Conservation (phyloP, 805 yeast genomes). For the Lipomyces chichibuensis region DNA sequence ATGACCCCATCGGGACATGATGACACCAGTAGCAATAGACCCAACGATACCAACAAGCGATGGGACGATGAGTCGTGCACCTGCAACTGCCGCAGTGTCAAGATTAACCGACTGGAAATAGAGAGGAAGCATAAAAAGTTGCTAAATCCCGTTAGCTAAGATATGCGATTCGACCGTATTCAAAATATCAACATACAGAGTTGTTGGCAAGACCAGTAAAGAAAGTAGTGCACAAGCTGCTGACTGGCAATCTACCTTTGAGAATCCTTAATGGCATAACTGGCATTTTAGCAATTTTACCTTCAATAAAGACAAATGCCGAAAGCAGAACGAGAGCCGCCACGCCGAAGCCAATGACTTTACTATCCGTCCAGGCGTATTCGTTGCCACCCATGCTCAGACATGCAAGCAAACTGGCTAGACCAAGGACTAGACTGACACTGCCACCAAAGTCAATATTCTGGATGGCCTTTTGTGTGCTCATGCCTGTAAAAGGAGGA, state of each 20-base stretch:
- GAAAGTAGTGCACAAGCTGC: conserved; percentile 69
- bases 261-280: conserved; percentile 65
- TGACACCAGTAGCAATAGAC: conserved; percentile 65
- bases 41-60: conserved; percentile 70
- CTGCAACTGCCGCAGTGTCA: conserved; percentile 59
- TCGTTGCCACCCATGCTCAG: conserved; percentile 69
- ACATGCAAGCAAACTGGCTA: conserved; percentile 62
- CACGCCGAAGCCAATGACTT: conserved; percentile 46
- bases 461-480: conserved; percentile 16
- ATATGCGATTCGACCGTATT: not conserved
- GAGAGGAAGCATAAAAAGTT: conserved; percentile 71
- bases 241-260: conserved; percentile 59
- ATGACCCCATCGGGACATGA: conserved; percentile 69
- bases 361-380: conserved; percentile 52
- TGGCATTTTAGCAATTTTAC: conserved; percentile 60
- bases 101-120: conserved; percentile 60
- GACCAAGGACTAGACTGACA: conserved; percentile 57
- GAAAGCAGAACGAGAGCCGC: conserved; percentile 45
- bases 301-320: conserved; percentile 57
- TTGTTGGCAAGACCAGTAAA: conserved; percentile 66
- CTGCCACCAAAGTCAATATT: conserved; percentile 68
- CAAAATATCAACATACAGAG: conserved; percentile 7
- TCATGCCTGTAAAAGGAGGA: conserved; percentile 27
- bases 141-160: conserved; percentile 47
- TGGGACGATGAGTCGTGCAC: conserved; percentile 56